Percentiles rank a stretch among this genome's conserved stretches.
Conservation (phyloP, 148 eudicot genomes). For the Rhododendron kiyosumense region DNA sequence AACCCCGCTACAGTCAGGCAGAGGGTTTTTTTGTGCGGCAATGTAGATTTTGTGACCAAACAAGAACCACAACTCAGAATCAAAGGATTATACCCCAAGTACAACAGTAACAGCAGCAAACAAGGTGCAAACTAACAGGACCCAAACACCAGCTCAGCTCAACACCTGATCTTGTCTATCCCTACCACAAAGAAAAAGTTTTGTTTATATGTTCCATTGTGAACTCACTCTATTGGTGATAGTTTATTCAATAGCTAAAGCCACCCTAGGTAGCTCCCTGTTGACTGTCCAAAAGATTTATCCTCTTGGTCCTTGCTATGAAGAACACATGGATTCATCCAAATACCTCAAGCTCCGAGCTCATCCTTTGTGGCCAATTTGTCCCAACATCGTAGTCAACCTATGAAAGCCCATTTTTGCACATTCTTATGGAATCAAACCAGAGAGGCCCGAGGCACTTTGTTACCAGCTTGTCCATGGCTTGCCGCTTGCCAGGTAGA, state of each 20-base stretch:
- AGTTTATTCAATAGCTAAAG: neutral
- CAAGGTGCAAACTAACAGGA: neutral
- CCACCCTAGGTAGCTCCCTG: neutral
- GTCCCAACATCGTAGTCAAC: neutral
- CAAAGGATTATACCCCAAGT: neutral
- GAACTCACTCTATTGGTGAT: neutral
- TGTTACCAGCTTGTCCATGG: neutral
- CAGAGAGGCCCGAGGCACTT: neutral
- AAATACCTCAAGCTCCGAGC: neutral
- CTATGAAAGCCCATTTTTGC: neutral
- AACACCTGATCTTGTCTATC: neutral
- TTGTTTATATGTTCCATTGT: neutral
- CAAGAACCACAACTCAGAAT: neutral
- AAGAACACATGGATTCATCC: neutral
- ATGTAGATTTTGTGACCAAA: neutral
- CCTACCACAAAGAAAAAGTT: neutral
- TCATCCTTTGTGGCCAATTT: neutral
- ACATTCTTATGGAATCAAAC: neutral
- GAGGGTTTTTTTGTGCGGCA: neutral
- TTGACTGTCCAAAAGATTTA: neutral
- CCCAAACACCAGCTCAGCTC: neutral
- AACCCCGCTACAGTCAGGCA: neutral
- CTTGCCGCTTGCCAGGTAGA: neutral
- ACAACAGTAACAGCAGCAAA: neutral
- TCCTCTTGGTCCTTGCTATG: neutral